Base-by-base conservation (phyloP, 1,284 basidiomycete genomes). In the Puccinia horiana region DNA sequence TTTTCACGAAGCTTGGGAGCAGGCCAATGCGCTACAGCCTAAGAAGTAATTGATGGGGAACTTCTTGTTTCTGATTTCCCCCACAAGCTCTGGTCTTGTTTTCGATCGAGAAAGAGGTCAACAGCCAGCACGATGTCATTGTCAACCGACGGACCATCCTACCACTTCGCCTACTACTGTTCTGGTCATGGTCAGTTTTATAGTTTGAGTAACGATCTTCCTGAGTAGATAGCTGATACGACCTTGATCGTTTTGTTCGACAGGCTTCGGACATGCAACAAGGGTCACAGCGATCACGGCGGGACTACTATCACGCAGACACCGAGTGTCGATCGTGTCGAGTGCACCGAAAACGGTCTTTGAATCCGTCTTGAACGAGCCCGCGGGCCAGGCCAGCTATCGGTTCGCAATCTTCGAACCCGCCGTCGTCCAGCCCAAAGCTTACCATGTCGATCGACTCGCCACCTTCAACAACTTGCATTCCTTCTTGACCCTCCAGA, bases 391-490 rank as follows among this genome's bases (percentile, higher is more conserved):
- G 49, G 42, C 44, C 32, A 42, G 67, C 20, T 86, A 86, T 70
- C 73, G 85, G 23, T 83, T 83, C n/a, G 72, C 83, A 14, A 79
- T 84, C 29, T 83, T 86, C 18, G 86, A 86, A 67, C 85, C 85
- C 0, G 85, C 84, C 0, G 85, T 86, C 26, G 83, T 84, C 1
- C 86, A 86, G 82, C 86, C 85, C 0, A 86, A 86, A 82, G 86
- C 86, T 26, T 86, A 86, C 78, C 84, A 85, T 69, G 92, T 93
- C 16, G 92, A 93, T 85, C 90, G 92, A 26, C 88, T 89, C 84
- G 91, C 90, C 87, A 93, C 92, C 83, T 93, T 93, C 84, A 56
- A 80, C 32, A 80, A 80, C 54, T 86, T 93, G 0, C 84, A 85
- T 2, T 87, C 88, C 83, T 80, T 80, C 69, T 29, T 80, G 29